These are phyloP conservation scores for Alternaria arbusti DNA, from an alignment of 2,329 filamentous ascomycete genomes.

Conservation along the genomic window DNA sequence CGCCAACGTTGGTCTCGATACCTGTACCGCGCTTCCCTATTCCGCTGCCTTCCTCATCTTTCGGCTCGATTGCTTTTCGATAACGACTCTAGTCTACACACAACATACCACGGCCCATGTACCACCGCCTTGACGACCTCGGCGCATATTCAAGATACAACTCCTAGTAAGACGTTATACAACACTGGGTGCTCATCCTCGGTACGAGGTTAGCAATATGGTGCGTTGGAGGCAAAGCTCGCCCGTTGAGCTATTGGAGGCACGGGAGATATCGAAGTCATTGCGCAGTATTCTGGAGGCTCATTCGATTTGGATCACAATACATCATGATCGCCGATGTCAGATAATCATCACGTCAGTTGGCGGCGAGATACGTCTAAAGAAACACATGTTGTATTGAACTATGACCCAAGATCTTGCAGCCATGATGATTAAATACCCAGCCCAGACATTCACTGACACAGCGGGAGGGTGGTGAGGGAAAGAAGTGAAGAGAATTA, in stretches of 20 bases:
- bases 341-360: neutral
- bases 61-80: neutral
- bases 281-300: neutral
- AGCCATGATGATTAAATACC: neutral
- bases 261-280: neutral
- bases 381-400: neutral
- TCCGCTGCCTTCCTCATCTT: neutral
- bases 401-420: neutral
- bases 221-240: neutral
- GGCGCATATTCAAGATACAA: neutral
- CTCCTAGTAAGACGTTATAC: neutral
- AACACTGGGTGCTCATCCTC: neutral
- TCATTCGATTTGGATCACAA: neutral
- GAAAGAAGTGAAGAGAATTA: neutral
- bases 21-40: neutral
- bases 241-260: neutral
- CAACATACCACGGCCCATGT: neutral
- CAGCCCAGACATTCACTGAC: neutral
- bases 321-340: neutral
- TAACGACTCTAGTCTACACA: neutral
- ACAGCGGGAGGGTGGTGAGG: neutral
- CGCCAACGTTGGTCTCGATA: neutral
- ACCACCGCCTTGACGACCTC: neutral
- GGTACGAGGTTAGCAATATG: neutral
- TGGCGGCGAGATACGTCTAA: neutral